Conservation (phyloP, 371 early-diverging fungal genomes). For the Chytridium lagenaria region DNA sequence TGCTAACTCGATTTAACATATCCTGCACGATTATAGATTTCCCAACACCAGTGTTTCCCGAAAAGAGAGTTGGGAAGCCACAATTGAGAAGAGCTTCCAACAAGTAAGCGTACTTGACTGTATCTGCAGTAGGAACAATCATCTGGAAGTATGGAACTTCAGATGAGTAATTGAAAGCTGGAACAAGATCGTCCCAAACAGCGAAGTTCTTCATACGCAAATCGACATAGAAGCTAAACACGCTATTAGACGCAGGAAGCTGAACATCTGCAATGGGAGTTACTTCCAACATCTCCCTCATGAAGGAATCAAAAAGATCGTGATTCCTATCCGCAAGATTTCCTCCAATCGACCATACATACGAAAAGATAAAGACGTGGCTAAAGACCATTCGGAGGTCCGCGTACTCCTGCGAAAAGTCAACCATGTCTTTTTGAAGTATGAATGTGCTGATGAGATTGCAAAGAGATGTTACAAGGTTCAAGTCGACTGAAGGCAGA, state of each 20-base stretch:
- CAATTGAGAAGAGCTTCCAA: slow-evolving; percentile 54
- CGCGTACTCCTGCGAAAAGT: slow-evolving; percentile 39
- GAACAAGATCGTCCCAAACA: slow-evolving; percentile 63
- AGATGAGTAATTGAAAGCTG: slow-evolving; percentile 53
- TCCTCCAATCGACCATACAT: slow-evolving; percentile 62
- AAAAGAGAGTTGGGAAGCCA: slow-evolving; percentile 55
- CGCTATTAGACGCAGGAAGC: slow-evolving; percentile 51
- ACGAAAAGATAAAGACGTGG: slow-evolving; percentile 60
- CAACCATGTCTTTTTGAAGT: slow-evolving; percentile 44
- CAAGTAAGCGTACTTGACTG: slow-evolving; percentile 59
- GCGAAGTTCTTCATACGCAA: slow-evolving; percentile 48
- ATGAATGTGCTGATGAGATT: slow-evolving; percentile 54
- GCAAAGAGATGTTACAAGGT: slow-evolving; percentile 56
- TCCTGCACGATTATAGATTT: slow-evolving; percentile 63
- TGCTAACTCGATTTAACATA: slow-evolving; percentile 49
- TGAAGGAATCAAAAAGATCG: slow-evolving; percentile 60
- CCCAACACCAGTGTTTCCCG: slow-evolving; percentile 65
- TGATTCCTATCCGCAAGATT: slow-evolving; percentile 62
- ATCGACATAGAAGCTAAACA: slow-evolving; percentile 60
- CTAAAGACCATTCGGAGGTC: slow-evolving; percentile 51
- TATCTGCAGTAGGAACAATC: slow-evolving; percentile 66
- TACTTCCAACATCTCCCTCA: slow-evolving; percentile 55
- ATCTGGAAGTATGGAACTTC: slow-evolving; percentile 64
- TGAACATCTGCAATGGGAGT: slow-evolving; percentile 50
- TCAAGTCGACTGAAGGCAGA: slow-evolving; percentile 55